phyloP scores from a whole-genome alignment of 139 green algal species.

The Micromonas commoda region DNA sequence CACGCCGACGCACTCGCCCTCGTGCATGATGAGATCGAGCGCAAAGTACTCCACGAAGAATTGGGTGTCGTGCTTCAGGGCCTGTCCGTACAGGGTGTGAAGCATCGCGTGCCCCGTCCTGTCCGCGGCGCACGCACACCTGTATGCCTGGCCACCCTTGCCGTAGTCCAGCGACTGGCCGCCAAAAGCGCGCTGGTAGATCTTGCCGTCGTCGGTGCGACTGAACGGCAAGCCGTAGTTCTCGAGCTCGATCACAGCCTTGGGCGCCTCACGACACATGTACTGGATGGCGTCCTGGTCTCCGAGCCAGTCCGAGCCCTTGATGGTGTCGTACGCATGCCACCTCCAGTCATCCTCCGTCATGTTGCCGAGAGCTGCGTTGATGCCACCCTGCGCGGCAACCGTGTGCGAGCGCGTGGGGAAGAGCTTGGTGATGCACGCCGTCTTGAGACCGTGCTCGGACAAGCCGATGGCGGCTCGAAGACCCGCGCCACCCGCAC shows the following conservation, averaged over 20 bases:
- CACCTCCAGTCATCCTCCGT: constrained; percentile 94
- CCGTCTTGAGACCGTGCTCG: constrained; percentile 93
- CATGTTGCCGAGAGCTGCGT: constrained; percentile 98
- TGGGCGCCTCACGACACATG: constrained; percentile 90
- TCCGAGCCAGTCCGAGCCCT: constrained; percentile 97
- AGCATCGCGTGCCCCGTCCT: constrained; percentile 98
- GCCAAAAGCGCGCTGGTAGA: constrained; percentile 98
- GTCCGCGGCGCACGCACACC: constrained; percentile 82
- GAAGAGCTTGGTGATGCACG: constrained; percentile 99
- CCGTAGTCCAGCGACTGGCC: constrained; percentile 89
- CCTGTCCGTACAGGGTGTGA: constrained; percentile 92
- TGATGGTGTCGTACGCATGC: constrained; percentile 99
- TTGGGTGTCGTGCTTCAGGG: constrained; percentile 93
- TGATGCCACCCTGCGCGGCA: constrained; percentile 95
- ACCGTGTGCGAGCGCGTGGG: constrained; percentile 98
- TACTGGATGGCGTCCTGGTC: constrained; percentile 57
- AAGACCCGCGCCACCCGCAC: constrained; percentile 86
- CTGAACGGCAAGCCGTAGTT: constrained; percentile 98
- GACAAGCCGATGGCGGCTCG: constrained; percentile 86
- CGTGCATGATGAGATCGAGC: constrained; percentile 96
- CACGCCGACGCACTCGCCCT: constrained; percentile 48
- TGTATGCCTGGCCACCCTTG: constrained; percentile 47
- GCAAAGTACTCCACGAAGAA: constrained; percentile 99
- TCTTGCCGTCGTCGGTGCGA: constrained; percentile 95
- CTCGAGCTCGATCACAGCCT: constrained; percentile 94